A percentile compares a stretch with the other conserved stretches of the same genome.
Conservation (phyloP, 164 flowering plant species). For the Nelumbo lutea region DNA sequence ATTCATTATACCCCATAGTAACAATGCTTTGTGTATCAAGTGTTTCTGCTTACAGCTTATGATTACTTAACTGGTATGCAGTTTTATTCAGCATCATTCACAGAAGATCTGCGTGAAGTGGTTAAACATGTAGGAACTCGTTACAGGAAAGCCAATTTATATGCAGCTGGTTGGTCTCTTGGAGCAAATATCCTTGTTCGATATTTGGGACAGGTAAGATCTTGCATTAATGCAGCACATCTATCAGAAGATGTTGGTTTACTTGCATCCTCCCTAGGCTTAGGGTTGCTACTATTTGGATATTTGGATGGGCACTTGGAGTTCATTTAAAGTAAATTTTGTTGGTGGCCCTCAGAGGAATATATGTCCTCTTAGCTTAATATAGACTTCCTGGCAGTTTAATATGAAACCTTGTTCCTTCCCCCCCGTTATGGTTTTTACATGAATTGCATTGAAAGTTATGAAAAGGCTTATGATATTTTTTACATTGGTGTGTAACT, state of each 20-base stretch:
- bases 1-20: too few relatives aligned
- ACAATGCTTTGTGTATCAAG: too few relatives aligned
- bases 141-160: slow-evolving; percentile 74
- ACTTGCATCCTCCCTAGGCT: too few relatives aligned
- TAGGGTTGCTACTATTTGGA: too few relatives aligned
- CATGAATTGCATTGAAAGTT: too few relatives aligned
- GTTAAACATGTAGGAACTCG: slow-evolving; percentile 53
- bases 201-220: slow-evolving; percentile 79
- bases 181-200: slow-evolving; percentile 94
- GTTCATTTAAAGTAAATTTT: too few relatives aligned
- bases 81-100: slow-evolving; percentile 94
- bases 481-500: background rate
- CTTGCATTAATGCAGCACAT: background rate
- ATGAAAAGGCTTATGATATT: background rate
- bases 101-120: slow-evolving; percentile 70
- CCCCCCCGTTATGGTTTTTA: too few relatives aligned
- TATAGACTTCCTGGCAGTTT: too few relatives aligned
- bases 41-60: background rate
- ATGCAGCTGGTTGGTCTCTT: slow-evolving; percentile 95
- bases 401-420: too few relatives aligned
- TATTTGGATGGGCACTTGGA: too few relatives aligned
- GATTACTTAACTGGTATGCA: slow-evolving; percentile 32
- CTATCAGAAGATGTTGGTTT: background rate
- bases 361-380: too few relatives aligned
- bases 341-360: too few relatives aligned